phyloP scores from a whole-genome alignment of 345 rosid species.

The Combretum micranthum region DNA sequence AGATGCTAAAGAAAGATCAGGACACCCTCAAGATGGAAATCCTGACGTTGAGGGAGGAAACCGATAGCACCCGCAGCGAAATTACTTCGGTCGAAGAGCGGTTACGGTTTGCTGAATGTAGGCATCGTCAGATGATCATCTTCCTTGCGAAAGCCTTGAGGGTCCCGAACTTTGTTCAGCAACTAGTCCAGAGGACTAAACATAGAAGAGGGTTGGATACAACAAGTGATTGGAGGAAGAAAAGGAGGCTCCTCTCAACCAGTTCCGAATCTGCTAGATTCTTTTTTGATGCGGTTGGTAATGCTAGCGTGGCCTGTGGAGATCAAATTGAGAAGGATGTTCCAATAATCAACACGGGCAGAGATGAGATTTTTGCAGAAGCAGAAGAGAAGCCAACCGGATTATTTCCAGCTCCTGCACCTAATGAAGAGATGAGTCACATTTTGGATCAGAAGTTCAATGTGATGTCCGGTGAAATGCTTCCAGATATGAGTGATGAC shows the following conservation, averaged over 20 bases:
- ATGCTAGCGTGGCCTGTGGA: too few species aligned
- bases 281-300: too few species aligned
- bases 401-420: background rate
- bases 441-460: background rate
- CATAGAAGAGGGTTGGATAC: constrained; percentile 26
- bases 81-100: constrained; percentile 31
- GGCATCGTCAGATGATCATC: too few species aligned
- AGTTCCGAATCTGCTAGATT: background rate
- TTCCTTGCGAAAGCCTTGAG: constrained; percentile 40
- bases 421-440: background rate
- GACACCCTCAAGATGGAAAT: constrained; percentile 37
- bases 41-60: constrained; percentile 32
- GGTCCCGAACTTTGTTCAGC: constrained; percentile 33
- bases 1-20: too few species aligned
- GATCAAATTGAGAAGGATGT: too few species aligned
- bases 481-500: background rate
- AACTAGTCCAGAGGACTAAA: constrained; percentile 36
- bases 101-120: constrained; percentile 27
- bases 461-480: background rate
- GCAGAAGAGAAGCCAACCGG: background rate
- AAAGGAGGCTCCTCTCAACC: constrained; percentile 22
- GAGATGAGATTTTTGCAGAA: background rate
- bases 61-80: constrained; percentile 27
- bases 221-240: too few species aligned
- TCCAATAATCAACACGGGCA: too few species aligned